Conservation (phyloP, 805 yeast genomes). For the Candida tallmaniae region DNA sequence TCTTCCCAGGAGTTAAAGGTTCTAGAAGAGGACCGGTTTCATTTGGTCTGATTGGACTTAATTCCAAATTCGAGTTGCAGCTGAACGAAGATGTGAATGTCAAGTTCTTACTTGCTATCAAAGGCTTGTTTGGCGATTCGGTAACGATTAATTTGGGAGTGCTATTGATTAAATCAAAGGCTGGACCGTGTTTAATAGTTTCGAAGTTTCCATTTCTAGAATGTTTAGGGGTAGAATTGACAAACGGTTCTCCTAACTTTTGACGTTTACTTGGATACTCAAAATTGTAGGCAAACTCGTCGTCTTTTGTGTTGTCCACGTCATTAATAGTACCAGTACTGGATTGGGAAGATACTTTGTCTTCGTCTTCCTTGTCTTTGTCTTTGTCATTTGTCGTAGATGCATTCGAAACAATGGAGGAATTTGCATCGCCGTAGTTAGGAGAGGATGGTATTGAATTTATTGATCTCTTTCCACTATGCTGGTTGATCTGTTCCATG, state of each 20-base stretch:
- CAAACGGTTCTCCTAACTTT: conserved; percentile 10
- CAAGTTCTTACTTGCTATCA: conserved; percentile 37
- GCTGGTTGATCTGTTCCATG: conserved; percentile 33
- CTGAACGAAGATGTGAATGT: conserved; percentile 64
- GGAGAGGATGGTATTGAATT: conserved; percentile 31
- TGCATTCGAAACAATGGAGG: conserved; percentile 1
- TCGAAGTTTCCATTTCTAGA: neutral
- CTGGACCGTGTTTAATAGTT: conserved; percentile 3
- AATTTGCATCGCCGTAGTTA: conserved; percentile 12
- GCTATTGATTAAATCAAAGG: conserved; percentile 7
- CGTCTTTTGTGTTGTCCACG: neutral
- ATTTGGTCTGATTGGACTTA: conserved; percentile 53
- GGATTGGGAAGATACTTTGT: neutral
- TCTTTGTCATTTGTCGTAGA: conserved; percentile 7
- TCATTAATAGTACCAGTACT: conserved; percentile 1
- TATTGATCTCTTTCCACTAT: conserved; percentile 13
- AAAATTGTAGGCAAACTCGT: neutral
- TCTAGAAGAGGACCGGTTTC: conserved; percentile 65
- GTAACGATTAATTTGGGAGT: conserved; percentile 23
- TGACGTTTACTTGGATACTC: conserved; percentile 5
- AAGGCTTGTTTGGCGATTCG: conserved; percentile 38
- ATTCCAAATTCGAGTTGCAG: conserved; percentile 58
- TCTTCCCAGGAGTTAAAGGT: conserved; percentile 53
- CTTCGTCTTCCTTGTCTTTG: conserved; percentile 4
- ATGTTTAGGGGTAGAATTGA: conserved; percentile 6